Evolutionary conservation across 1,284 basidiomycete species (phyloP), one percentile per base, ranked within the genome.

Genomic region (Ustilago xerochloae): DNA sequence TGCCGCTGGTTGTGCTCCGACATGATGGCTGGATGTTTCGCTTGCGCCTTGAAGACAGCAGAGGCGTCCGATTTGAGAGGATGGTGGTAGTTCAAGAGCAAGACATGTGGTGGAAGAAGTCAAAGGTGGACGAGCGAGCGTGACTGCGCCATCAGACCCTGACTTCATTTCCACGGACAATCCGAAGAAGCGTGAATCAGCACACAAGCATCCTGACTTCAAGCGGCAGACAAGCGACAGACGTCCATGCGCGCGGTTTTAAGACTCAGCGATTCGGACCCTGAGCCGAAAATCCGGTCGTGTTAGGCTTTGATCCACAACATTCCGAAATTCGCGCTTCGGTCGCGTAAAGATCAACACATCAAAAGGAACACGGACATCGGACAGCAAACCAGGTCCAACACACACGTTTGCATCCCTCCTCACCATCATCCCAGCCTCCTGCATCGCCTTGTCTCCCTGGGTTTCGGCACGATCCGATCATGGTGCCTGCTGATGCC

Each of bases 401-500:
- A 41, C 51, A 53, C 51, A 9, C 18, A 28, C 29, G 4, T 43
- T 18, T 15, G 15, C 8, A 30, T 10, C 36, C 10, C n/a, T 32
- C 38, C 26, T 28, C 32, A 36, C 18, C 39, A 52, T 22, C 12
- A 32, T 53, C 39, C 13, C 36, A 32, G n/a, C 39, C 22, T 28
- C 26, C 24, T 24, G 4, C 28, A 45, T 24, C 41, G 18, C 18
- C 29, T 38, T 20, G 38, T 24, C 18, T 3, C 18, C 4, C 29
- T 30, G n/a, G 24, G 10, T 16, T 29, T 22, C 26, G 12, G 13
- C 15, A 4, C 13, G 28, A 45, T 33, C 32, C 53, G 22, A 51
- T 35, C 29, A 69, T 69, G 66, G 60, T 56, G 29, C 66, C 60
- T 33, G 52, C 30, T 13, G 60, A 63, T 30, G 57, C 47, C 16